Evolutionary conservation across 495 filamentous ascomycete genomes (phyloP).

Genomic region (Physcia stellaris): DNA sequence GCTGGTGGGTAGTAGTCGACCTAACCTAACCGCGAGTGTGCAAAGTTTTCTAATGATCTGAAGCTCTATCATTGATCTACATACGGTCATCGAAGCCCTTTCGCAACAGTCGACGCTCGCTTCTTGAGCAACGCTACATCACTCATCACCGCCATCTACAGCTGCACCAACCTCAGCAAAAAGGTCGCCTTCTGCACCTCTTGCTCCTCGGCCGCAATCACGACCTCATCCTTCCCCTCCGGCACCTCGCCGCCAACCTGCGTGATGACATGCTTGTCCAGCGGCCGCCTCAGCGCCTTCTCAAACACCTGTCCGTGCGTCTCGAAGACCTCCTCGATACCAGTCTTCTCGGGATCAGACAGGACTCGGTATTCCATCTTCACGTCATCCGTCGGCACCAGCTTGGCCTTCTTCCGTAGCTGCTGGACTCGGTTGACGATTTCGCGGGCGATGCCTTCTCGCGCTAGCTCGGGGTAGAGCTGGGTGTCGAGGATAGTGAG

Average conservation of each 20-base stretch:
- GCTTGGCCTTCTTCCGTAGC: slow-evolving; percentile 67
- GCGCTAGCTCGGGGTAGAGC: slow-evolving; percentile 57
- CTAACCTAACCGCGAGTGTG: too few relatives aligned
- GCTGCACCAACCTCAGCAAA: slow-evolving; percentile 65
- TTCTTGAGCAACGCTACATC: too few relatives aligned
- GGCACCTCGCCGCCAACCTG: slow-evolving; percentile 48
- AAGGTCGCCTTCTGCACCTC: slow-evolving; percentile 82
- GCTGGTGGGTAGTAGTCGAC: too few relatives aligned
- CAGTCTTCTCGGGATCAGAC: slow-evolving; percentile 61
- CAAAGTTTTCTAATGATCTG: too few relatives aligned
- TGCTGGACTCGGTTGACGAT: slow-evolving; percentile 74
- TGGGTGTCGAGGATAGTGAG: slow-evolving; percentile 68
- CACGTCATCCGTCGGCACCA: slow-evolving; percentile 71
- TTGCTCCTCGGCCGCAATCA: slow-evolving; percentile 72
- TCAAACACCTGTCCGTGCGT: slow-evolving; percentile 53
- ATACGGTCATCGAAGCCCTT: too few relatives aligned
- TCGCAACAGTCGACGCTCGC: too few relatives aligned
- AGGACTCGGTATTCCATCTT: slow-evolving; percentile 72
- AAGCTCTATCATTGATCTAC: too few relatives aligned
- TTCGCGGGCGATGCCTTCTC: slow-evolving; percentile 67
- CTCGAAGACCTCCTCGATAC: slow-evolving; percentile 60
- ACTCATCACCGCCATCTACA: slow-evolving; percentile 41
- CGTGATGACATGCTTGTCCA: slow-evolving; percentile 59
- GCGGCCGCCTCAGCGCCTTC: slow-evolving; percentile 65
- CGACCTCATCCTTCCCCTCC: slow-evolving; percentile 39